Evolutionary conservation across 345 rosid genomes (phyloP), one percentile per base, ranked within the genome.

Genomic region (Mallotus nudiflorus): DNA sequence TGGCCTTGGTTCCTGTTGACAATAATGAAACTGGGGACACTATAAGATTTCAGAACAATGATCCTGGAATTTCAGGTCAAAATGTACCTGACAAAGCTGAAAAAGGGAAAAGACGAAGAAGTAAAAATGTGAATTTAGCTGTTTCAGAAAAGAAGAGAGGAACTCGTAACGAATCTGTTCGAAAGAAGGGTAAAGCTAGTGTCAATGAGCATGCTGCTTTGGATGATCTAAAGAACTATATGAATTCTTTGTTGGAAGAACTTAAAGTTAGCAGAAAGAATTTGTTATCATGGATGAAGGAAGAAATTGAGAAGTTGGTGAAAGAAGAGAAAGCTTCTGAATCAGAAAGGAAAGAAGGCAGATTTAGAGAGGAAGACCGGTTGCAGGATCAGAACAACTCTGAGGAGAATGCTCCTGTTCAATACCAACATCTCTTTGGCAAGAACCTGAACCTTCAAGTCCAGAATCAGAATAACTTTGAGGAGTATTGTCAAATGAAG

Each of bases 251-350:
- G 58, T 27, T 87, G 31, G 82, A 84, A 70, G 90, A 83, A 67
- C 86, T 87, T 35, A 78, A 62, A 65, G 83, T 66, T 40, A 75
- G 83, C 10, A 80, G 87, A 69, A 77, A 77, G 53, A 80, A 73
- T 51, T 66, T 89, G 70, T 56, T 75, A 25, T 69, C 69, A 35
- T 80, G 86, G 86, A 81, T 85, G 91, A 77, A 71, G 76, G 84
- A 82, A 24, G 91, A 89, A 73, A 68, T 85, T 63, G 74, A 68
- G 62, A 81, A 82, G 58, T 27, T 82, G 75, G 76, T 27, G 15
- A 82, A 73, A 11, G 81, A 74, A 57, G 81, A 72, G 68, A 51
- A 45, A 31, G 61, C 63, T 73, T 70, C 56, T 3, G 52, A 37
- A 42, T 56, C 51, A 9, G 20, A 54, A 19, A 72, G 58, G 58